Conservation (phyloP, 139 green algal species). For the Chlamydomonas schloesseri region DNA sequence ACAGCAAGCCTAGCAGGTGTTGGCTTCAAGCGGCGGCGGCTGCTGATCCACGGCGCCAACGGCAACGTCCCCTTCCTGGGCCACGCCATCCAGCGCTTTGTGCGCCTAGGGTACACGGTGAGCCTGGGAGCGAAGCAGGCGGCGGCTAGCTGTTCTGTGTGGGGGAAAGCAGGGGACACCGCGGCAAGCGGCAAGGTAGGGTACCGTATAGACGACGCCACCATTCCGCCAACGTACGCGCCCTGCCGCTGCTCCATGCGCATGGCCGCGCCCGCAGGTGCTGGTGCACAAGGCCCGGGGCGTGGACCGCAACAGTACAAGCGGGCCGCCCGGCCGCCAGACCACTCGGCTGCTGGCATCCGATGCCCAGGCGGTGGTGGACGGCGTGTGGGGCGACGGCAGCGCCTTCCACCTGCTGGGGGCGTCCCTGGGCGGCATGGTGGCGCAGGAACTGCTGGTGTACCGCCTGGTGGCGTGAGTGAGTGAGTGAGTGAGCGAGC, state of each 20-base stretch:
- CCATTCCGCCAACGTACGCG: no score
- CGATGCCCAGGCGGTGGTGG: background rate
- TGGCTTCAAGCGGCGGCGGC: no score
- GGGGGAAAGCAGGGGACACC: background rate
- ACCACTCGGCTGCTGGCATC: background rate
- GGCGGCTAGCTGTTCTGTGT: no score
- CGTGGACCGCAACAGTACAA: background rate
- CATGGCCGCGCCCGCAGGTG: background rate
- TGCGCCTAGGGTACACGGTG: background rate
- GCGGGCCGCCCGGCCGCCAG: background rate
- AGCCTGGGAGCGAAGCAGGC: background rate
- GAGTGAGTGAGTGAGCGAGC: no score
- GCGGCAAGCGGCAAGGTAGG: no score
- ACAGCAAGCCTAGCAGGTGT: no score
- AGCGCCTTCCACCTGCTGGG: background rate
- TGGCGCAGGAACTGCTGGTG: slow-evolving; percentile 25
- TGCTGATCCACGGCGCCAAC: background rate
- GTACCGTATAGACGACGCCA: no score
- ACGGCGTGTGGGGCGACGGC: background rate
- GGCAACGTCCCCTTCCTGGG: background rate
- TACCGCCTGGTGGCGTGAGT: background rate
- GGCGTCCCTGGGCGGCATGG: background rate
- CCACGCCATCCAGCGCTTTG: background rate
- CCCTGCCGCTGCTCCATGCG: no score
- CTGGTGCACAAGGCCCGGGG: background rate